phyloP scores from a whole-genome alignment of 805 yeast genomes.

The Monosporozyma servazzii region DNA sequence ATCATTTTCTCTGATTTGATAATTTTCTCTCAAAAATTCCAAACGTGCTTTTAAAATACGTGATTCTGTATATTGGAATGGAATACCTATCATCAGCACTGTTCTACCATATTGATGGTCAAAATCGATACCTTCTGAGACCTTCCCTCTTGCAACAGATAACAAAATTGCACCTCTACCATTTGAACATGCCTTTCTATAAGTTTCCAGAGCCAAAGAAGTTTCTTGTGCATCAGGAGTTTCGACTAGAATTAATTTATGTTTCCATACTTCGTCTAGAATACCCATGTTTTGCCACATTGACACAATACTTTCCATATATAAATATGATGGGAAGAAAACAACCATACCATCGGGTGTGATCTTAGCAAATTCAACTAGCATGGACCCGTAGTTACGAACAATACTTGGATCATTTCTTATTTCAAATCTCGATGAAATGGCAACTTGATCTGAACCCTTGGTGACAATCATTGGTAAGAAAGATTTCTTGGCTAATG shows the following conservation, averaged over 20 bases:
- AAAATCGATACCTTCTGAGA: conserved; percentile 97
- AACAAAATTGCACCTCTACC: conserved; percentile 95
- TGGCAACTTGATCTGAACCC: conserved; percentile 96
- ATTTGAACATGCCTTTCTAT: conserved; percentile 90
- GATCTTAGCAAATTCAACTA: conserved; percentile 86
- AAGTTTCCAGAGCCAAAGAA: conserved; percentile 87
- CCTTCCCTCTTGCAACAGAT: conserved; percentile 98
- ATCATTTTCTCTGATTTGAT: conserved; percentile 86
- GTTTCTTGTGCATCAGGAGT: conserved; percentile 99
- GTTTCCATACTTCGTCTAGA: conserved; percentile 96
- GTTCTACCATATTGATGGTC: conserved; percentile 98
- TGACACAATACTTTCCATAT: conserved; percentile 95
- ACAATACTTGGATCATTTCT: conserved; percentile 97
- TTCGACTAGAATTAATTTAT: conserved; percentile 87
- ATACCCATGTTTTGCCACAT: conserved; percentile 99
- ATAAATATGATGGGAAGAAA: conserved; percentile 91
- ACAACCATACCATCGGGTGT: conserved; percentile 98
- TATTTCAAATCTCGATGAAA: conserved; percentile 91
- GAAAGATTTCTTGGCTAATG: conserved; percentile 83
- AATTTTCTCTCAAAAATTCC: conserved; percentile 88
- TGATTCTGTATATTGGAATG: conserved; percentile 97
- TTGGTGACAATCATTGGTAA: conserved; percentile 93
- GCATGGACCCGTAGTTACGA: conserved; percentile 86
- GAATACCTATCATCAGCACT: conserved; percentile 97
- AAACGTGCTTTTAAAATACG: conserved; percentile 89